phyloP scores from a whole-genome alignment of 352 stramenopile species.

The Phytophthora niederhauseri region DNA sequence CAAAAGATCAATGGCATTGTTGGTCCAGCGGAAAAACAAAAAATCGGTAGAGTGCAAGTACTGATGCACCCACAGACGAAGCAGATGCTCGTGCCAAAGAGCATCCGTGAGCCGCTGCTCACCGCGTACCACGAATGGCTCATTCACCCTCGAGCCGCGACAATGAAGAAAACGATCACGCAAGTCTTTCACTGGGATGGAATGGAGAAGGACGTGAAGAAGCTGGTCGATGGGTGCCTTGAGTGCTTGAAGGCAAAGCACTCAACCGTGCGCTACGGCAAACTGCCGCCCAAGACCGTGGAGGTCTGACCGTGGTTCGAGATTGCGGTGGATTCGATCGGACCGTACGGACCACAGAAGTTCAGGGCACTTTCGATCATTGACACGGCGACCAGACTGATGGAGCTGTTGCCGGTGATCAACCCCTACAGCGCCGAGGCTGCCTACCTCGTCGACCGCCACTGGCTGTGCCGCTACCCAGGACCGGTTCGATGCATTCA shows the following conservation, averaged over 20 bases:
- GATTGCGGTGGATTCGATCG: conserved; percentile 3
- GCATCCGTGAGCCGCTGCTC: not conserved
- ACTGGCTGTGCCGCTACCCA: conserved; percentile 13
- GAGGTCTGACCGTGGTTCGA: conserved; percentile 6
- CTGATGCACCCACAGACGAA: not conserved
- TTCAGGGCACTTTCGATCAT: conserved; percentile 8
- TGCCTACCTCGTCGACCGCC: not conserved
- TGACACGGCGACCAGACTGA: conserved; percentile 9
- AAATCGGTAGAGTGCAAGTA: not conserved
- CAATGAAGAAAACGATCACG: not conserved
- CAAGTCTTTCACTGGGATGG: not conserved
- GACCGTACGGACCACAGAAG: conserved; percentile 1
- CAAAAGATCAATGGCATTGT: not conserved
- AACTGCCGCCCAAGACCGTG: not conserved
- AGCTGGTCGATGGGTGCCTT: not conserved
- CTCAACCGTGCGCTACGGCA: not conserved
- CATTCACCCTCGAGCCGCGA: not conserved
- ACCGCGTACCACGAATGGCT: not conserved
- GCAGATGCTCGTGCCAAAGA: not conserved
- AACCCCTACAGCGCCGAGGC: conserved; percentile 1
- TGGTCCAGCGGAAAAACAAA: not conserved
- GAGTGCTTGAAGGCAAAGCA: not conserved
- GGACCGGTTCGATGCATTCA: not conserved
- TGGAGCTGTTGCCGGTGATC: not conserved
- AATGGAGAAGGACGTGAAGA: not conserved